These are phyloP conservation scores for Clarkia xantiana DNA, from an alignment of 345 rosid genomes.

Conservation along the genomic window DNA sequence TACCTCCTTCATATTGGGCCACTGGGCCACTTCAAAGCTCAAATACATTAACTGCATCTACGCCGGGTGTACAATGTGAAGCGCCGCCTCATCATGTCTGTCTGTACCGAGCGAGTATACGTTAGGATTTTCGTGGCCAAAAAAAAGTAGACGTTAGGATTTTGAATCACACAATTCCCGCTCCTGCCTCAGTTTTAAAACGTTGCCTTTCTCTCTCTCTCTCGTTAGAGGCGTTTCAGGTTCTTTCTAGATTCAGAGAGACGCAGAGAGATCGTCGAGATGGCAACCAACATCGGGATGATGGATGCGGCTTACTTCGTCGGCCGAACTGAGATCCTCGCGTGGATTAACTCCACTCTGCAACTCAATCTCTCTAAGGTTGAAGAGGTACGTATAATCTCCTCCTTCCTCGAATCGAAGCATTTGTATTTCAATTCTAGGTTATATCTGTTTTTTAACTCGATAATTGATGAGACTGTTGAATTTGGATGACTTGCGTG, in stretches of 20 bases:
- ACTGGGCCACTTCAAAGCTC: too few species aligned
- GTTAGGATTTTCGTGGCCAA: too few species aligned
- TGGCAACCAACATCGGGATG: conserved; percentile 84
- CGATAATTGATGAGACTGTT: neutral
- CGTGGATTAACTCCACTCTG: conserved; percentile 87
- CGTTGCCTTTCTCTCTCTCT: conserved; percentile 2
- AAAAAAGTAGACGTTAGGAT: neutral
- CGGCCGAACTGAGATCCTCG: conserved; percentile 89
- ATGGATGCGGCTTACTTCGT: conserved; percentile 92
- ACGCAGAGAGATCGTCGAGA: conserved; percentile 8
- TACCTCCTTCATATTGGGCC: too few species aligned
- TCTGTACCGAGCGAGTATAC: too few species aligned
- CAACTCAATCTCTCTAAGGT: conserved; percentile 89
- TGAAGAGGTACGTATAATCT: conserved; percentile 57
- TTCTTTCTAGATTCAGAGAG: conserved; percentile 1
- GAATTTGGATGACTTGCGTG: conserved; percentile 2
- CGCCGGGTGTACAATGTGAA: too few species aligned
- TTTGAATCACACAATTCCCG: conserved; percentile 31
- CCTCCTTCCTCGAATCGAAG: neutral
- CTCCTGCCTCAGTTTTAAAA: conserved; percentile 28
- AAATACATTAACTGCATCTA: too few species aligned
- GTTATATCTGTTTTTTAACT: too few species aligned
- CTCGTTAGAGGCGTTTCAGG: neutral
- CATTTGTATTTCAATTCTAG: too few species aligned
- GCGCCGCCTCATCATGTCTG: too few species aligned